These are phyloP conservation scores for Nitzschia sp. DNA, from an alignment of 108 stramenopile species.

Conservation along the genomic window DNA sequence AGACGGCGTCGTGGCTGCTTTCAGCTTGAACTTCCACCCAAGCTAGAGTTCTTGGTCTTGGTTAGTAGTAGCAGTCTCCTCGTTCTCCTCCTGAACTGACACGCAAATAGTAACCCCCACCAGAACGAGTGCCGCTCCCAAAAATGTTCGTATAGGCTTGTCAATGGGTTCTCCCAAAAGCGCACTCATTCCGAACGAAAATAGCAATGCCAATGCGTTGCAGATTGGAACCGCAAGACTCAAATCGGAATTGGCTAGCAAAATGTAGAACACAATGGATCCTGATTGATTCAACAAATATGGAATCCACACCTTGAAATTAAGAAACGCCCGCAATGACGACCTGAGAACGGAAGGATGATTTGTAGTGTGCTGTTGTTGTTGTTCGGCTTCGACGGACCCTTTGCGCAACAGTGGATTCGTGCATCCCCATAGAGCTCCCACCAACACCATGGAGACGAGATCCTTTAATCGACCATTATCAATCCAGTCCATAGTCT, in stretches of 20 bases:
- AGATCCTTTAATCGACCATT: conserved; percentile 23
- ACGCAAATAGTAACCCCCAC: conserved; percentile 75
- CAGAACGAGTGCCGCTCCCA: conserved; percentile 62
- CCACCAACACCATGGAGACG: conserved; percentile 63
- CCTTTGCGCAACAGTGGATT: conserved; percentile 84
- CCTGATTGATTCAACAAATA: conserved; percentile 81
- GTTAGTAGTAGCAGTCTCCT: not conserved
- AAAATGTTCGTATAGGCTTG: conserved; percentile 51
- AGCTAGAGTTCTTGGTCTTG: not conserved
- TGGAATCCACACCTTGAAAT: conserved; percentile 70
- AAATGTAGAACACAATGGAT: conserved; percentile 74
- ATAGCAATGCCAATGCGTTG: conserved; percentile 81
- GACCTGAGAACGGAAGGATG: conserved; percentile 18
- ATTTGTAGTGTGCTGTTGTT: conserved; percentile 6
- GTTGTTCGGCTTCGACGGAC: conserved; percentile 31
- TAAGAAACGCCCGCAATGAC: conserved; percentile 42
- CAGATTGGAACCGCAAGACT: conserved; percentile 77
- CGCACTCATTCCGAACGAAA: conserved; percentile 67
- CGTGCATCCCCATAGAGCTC: conserved; percentile 86
- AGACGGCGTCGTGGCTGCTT: no score
- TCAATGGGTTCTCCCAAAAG: conserved; percentile 72
- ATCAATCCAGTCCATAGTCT: not conserved
- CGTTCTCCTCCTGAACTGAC: conserved; percentile 36
- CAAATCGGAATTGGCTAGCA: conserved; percentile 70
- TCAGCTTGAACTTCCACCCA: no score